phyloP scores from a whole-genome alignment of 176 grass and related monocot species.

The Avena atlantica region DNA sequence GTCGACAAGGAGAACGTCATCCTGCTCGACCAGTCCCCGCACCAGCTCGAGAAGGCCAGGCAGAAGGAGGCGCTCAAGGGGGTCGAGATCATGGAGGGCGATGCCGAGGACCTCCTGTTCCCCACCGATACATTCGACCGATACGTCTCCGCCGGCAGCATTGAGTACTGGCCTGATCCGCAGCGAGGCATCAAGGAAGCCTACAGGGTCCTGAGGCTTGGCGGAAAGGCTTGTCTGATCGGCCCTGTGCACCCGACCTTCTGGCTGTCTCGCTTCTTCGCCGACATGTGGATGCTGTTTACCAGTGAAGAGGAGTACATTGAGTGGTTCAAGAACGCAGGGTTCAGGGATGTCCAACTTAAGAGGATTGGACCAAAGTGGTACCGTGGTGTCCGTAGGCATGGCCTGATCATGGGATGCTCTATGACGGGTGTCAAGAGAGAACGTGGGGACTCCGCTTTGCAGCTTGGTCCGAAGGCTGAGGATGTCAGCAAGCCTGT shows the following conservation, averaged over 20 bases:
- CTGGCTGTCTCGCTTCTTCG: constrained; percentile 88
- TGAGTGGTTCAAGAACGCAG: constrained; percentile 89
- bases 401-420: constrained; percentile 95
- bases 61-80: constrained; percentile 84
- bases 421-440: constrained; percentile 87
- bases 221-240: constrained; percentile 81
- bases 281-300: constrained; percentile 98
- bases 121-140: constrained; percentile 74
- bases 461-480: constrained; percentile 87
- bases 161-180: constrained; percentile 94
- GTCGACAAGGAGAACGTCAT: constrained; percentile 78
- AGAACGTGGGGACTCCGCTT: constrained; percentile 71
- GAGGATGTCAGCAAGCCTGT: constrained; percentile 85
- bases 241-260: constrained; percentile 93
- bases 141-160: constrained; percentile 92
- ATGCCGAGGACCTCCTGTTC: constrained; percentile 90
- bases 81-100: constrained; percentile 80
- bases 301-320: constrained; percentile 98
- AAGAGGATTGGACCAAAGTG: constrained; percentile 97
- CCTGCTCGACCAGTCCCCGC: constrained; percentile 86
- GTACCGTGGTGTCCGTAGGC: constrained; percentile 88
- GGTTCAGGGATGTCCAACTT: constrained; percentile 84
- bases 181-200: constrained; percentile 94
- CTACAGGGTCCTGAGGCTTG: constrained; percentile 83
- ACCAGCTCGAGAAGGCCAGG: constrained; percentile 86